Percentiles rank a stretch among this genome's conserved stretches.
phyloP scores from a whole-genome alignment of 1,139 yeast species.

The Eremothecium gossypii region DNA sequence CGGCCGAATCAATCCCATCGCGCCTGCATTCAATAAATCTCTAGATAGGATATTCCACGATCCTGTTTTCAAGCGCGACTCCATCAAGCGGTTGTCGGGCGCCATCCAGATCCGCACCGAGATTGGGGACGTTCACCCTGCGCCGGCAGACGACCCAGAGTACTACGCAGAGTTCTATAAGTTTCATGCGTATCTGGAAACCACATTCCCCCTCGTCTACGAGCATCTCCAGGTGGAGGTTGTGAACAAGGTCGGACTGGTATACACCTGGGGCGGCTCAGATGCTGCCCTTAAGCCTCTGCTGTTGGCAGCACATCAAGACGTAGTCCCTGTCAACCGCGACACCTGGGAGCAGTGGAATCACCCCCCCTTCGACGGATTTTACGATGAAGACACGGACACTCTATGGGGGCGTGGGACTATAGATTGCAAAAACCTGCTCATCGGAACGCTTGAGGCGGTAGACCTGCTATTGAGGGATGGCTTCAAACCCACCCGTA shows the following conservation, averaged over 20 bases:
- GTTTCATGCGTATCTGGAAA: constrained; percentile 46
- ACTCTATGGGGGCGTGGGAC: constrained; percentile 58
- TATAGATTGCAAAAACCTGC: constrained; percentile 50
- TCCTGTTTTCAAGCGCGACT: too few relatives aligned
- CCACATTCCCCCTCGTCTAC: constrained; percentile 50
- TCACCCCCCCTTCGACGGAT: constrained; percentile 56
- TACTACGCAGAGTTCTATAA: constrained; percentile 33
- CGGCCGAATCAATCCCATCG: too few relatives aligned
- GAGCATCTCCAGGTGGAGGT: constrained; percentile 31
- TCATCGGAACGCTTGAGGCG: constrained; percentile 46
- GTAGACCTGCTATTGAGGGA: constrained; percentile 34
- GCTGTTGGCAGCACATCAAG: constrained; percentile 67
- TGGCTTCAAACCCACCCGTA: constrained; percentile 39
- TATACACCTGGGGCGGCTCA: constrained; percentile 59
- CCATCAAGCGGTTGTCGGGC: constrained; percentile 7
- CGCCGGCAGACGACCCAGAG: constrained; percentile 11
- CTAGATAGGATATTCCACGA: too few relatives aligned
- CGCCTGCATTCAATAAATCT: too few relatives aligned
- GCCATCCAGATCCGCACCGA: constrained; percentile 19
- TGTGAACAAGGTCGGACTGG: constrained; percentile 57
- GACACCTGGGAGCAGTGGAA: constrained; percentile 52
- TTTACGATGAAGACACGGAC: constrained; percentile 34
- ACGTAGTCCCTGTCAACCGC: constrained; percentile 68
- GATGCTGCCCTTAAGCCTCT: constrained; percentile 48
- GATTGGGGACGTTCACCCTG: constrained; percentile 13